phyloP scores from a whole-genome alignment of 805 yeast genomes.

The Saccharomycopsis sp. region DNA sequence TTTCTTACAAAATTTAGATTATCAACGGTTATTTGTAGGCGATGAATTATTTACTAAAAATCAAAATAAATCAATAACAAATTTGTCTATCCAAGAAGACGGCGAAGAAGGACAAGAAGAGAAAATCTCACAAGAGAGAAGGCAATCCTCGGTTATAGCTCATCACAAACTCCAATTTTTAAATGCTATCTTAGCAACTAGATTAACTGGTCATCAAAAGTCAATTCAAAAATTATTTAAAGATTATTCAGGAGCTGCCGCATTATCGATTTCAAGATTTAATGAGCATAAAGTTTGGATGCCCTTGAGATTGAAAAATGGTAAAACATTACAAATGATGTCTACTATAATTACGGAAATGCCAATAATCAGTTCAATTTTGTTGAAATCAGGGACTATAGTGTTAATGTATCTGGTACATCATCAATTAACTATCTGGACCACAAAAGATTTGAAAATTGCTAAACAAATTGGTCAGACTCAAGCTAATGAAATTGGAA shows the following conservation, averaged over 20 bases:
- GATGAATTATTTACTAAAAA: slow-evolving; percentile 11
- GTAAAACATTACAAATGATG: slow-evolving; percentile 32
- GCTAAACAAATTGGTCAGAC: slow-evolving; percentile 21
- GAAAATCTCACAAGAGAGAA: neutral
- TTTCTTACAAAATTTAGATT: slow-evolving; percentile 23
- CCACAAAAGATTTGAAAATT: slow-evolving; percentile 34
- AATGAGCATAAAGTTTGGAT: slow-evolving; percentile 58
- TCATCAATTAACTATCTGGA: slow-evolving; percentile 49
- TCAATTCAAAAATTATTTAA: slow-evolving; percentile 63
- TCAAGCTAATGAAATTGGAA: neutral
- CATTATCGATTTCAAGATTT: slow-evolving; percentile 55
- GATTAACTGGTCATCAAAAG: slow-evolving; percentile 81
- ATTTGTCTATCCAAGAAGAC: slow-evolving; percentile 3
- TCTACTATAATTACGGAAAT: slow-evolving; percentile 33
- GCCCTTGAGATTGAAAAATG: slow-evolving; percentile 30
- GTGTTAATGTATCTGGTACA: slow-evolving; percentile 40
- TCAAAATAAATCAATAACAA: slow-evolving; percentile 9
- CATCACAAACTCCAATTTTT: slow-evolving; percentile 3
- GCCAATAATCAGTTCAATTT: slow-evolving; percentile 42
- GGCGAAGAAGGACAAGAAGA: neutral
- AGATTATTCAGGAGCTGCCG: slow-evolving; percentile 57
- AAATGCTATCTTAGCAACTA: slow-evolving; percentile 34
- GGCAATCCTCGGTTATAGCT: too few relatives aligned
- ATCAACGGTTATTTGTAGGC: slow-evolving; percentile 5
- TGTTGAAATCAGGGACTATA: slow-evolving; percentile 41